These are phyloP conservation scores for Xylariales sp. DNA, from an alignment of 2,329 filamentous ascomycete species.

Conservation along the genomic window DNA sequence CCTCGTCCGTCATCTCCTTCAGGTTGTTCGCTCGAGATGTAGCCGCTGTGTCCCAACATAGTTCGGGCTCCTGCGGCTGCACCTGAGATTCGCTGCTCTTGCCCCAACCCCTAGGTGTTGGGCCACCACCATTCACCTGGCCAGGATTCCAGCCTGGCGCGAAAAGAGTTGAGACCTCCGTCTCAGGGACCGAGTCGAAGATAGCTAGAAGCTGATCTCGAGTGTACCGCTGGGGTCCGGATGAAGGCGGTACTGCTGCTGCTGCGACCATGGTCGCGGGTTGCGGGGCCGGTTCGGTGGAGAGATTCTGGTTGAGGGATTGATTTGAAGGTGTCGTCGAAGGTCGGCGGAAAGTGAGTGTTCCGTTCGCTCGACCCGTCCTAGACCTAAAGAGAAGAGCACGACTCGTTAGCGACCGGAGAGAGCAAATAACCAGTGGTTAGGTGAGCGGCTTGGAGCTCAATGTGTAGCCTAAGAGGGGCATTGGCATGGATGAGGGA, in stretches of 20 bases:
- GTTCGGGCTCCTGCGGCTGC: slow-evolving; percentile 73
- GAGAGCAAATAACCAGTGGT: no score
- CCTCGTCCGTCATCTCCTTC: slow-evolving; percentile 61
- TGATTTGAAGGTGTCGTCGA: slow-evolving; percentile 49
- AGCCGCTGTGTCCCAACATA: slow-evolving; percentile 82
- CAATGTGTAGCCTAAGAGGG: no score
- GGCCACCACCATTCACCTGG: slow-evolving; percentile 66
- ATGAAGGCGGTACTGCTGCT: no score
- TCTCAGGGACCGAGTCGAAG: slow-evolving; percentile 50
- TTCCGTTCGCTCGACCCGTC: slow-evolving; percentile 44
- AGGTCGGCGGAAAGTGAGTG: slow-evolving; percentile 59
- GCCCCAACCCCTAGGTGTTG: slow-evolving; percentile 65
- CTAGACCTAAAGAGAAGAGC: slow-evolving; percentile 1
- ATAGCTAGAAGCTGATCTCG: slow-evolving; percentile 76
- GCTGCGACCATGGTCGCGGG: slow-evolving; percentile 36
- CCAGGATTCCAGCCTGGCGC: slow-evolving; percentile 76
- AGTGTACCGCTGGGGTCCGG: slow-evolving; percentile 67
- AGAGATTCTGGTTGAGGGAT: slow-evolving; percentile 32
- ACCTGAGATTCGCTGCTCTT: slow-evolving; percentile 72
- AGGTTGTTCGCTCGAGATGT: slow-evolving; percentile 67
- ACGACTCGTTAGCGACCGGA: not conserved
- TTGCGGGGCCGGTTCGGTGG: slow-evolving; percentile 23
- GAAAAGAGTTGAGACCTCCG: slow-evolving; percentile 64
- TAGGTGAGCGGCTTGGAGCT: no score
- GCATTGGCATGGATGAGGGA: no score